Percentiles rank a stretch among this genome's conserved stretches.
Conservation (phyloP, 768 basidiomycete genomes). For the Cyclocybe aegerita region DNA sequence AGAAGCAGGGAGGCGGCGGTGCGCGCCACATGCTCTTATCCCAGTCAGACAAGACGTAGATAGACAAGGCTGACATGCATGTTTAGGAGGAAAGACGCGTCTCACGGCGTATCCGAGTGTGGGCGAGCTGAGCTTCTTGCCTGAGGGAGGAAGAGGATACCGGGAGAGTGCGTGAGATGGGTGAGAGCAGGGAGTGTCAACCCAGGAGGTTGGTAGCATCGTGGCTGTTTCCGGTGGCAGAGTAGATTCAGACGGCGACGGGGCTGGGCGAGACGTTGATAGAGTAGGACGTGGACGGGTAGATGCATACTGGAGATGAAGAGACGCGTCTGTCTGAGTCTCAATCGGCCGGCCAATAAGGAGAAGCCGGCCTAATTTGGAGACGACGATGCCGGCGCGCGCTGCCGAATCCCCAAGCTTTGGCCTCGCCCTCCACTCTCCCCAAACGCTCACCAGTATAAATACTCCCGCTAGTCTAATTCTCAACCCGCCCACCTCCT, state of each 20-base stretch:
- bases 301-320: too few relatives aligned
- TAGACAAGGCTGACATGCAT: neutral
- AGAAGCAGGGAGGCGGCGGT: too few relatives aligned
- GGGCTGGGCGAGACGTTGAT: too few relatives aligned
- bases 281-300: too few relatives aligned
- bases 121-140: neutral
- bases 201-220: too few relatives aligned
- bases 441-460: slow-evolving; percentile 28
- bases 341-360: neutral
- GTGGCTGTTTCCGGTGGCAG: too few relatives aligned
- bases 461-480: slow-evolving; percentile 20
- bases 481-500: slow-evolving; percentile 12
- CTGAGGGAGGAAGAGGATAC: too few relatives aligned
- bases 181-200: too few relatives aligned
- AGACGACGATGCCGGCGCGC: slow-evolving; percentile 3
- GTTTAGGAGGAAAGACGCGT: neutral
- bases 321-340: too few relatives aligned
- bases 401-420: slow-evolving; percentile 32
- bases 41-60: neutral
- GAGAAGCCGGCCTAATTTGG: slow-evolving; percentile 2
- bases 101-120: slow-evolving; percentile 21
- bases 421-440: slow-evolving; percentile 6
- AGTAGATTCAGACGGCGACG: too few relatives aligned
- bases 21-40: neutral
- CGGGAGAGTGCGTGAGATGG: too few relatives aligned